phyloP scores from a whole-genome alignment of 306 rosid species.

The Argentina anserina region DNA sequence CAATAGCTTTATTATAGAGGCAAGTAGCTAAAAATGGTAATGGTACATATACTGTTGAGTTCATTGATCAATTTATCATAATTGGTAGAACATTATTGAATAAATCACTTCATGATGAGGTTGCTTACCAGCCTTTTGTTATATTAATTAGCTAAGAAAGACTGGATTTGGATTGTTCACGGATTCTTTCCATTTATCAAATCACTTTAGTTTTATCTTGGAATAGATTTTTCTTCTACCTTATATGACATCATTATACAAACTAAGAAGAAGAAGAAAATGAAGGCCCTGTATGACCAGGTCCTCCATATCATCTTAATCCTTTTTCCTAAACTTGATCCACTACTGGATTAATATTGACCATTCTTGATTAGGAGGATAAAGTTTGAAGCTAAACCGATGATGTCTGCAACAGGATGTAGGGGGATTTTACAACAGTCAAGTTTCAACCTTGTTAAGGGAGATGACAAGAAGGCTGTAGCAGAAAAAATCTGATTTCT shows the following conservation, averaged over 20 bases:
- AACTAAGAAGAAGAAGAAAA: background rate
- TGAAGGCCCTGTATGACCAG: background rate
- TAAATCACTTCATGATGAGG: background rate
- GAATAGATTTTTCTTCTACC: background rate
- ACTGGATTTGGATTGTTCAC: background rate
- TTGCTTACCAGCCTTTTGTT: background rate
- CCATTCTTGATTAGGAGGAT: background rate
- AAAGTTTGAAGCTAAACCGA: background rate
- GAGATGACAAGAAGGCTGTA: background rate
- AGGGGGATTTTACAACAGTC: slow-evolving; percentile 8
- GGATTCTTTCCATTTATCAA: background rate
- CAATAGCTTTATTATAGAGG: background rate
- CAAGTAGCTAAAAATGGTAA: background rate
- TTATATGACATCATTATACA: background rate
- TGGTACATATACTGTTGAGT: background rate
- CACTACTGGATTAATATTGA: background rate
- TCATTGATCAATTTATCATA: background rate
- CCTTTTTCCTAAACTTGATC: background rate
- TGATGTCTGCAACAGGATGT: slow-evolving; percentile 3
- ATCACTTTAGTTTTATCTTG: background rate
- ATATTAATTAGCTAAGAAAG: background rate
- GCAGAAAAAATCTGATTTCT: background rate
- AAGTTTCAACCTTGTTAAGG: background rate
- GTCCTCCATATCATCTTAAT: slow-evolving; percentile 4
- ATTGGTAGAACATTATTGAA: background rate